Percentiles rank a stretch among this genome's conserved stretches.
Evolutionary conservation across 2,329 filamentous ascomycete genomes (phyloP).

Genomic region (Ascochyta rabiei): DNA sequence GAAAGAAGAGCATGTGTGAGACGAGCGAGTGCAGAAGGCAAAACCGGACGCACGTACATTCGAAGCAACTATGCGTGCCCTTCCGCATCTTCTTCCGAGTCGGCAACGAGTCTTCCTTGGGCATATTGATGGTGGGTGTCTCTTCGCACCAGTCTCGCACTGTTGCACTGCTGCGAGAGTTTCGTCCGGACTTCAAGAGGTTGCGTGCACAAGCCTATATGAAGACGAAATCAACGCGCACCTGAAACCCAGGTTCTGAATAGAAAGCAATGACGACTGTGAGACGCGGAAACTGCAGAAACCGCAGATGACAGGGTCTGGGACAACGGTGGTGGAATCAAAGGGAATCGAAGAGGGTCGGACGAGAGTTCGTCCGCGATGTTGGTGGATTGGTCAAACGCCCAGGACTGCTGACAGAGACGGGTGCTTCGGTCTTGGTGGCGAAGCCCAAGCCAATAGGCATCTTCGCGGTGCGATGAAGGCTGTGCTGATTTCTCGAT

Average conservation of each 20-base stretch:
- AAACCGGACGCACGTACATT: constrained; percentile 45
- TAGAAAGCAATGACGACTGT: neutral
- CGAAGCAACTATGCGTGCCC: constrained; percentile 53
- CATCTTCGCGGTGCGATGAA: constrained; percentile 1
- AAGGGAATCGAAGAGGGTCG: constrained; percentile 12
- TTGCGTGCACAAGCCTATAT: constrained; percentile 6
- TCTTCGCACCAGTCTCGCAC: constrained; percentile 7
- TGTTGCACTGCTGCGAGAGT: constrained; percentile 16
- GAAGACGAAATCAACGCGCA: neutral
- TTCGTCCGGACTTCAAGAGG: constrained; percentile 26
- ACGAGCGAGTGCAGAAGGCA: constrained; percentile 6
- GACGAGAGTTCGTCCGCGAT: constrained; percentile 13
- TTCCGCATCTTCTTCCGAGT: constrained; percentile 52
- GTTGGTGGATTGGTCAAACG: constrained; percentile 9
- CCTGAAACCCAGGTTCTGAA: neutral
- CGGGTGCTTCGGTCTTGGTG: constrained; percentile 5
- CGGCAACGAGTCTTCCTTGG: constrained; percentile 43
- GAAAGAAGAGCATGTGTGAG: neutral
- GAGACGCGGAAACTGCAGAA: neutral
- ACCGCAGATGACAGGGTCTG: neutral
- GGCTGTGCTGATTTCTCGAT: constrained; percentile 10
- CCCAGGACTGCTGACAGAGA: constrained; percentile 5
- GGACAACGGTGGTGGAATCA: constrained; percentile 10
- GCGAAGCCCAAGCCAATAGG: constrained; percentile 7
- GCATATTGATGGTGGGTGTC: constrained; percentile 35